A percentile compares a stretch with the other conserved stretches of the same genome.
Conservation (phyloP, 176 grass and related monocot species). For the Eleusine coracana region DNA sequence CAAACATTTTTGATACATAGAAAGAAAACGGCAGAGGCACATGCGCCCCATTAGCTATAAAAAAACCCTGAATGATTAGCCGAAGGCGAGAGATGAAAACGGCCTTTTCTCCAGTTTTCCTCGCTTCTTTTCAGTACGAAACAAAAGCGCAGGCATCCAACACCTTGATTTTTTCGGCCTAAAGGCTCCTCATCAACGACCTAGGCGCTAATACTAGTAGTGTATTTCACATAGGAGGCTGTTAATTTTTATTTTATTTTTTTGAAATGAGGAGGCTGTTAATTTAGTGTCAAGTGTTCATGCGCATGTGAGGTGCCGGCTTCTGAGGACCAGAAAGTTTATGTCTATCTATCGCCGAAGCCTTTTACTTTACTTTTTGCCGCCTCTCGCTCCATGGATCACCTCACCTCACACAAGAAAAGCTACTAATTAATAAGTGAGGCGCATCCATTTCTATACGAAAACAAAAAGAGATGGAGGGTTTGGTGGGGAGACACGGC, state of each 20-base stretch:
- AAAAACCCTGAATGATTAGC: conserved; percentile 22
- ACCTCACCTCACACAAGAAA: no score
- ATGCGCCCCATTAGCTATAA: not conserved
- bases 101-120: not conserved
- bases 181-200: conserved; percentile 26
- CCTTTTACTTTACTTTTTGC: not conserved
- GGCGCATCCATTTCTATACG: not conserved
- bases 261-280: conserved; percentile 17
- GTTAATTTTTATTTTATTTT: conserved; percentile 7
- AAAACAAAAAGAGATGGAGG: conserved; percentile 43
- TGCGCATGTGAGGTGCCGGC: conserved; percentile 44
- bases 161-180: not conserved
- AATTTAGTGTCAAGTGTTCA: conserved; percentile 7
- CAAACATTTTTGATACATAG: no score
- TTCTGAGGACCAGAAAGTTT: not conserved
- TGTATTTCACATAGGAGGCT: conserved; percentile 28
- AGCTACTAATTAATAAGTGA: no score
- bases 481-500: conserved; percentile 39
- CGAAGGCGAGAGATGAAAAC: not conserved
- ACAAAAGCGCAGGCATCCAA: conserved; percentile 15
- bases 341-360: not conserved
- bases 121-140: not conserved
- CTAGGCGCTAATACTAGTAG: not conserved
- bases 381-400: not conserved
- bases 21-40: not conserved